These are phyloP conservation scores for Syzygium oleosum DNA, from an alignment of 345 rosid species.

Conservation along the genomic window DNA sequence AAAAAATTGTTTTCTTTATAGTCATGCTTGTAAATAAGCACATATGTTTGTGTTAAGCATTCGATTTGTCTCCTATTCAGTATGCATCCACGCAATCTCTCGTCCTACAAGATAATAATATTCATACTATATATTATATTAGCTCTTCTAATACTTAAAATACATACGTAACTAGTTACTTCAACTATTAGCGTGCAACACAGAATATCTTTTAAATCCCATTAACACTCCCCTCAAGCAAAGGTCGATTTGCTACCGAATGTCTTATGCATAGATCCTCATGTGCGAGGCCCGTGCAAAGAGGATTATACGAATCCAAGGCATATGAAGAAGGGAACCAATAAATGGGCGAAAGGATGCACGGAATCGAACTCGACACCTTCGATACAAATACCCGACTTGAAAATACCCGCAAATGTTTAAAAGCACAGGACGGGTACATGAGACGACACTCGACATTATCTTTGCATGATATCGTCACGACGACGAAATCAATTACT, in stretches of 20 bases:
- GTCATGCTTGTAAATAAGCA: background rate
- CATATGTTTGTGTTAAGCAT: background rate
- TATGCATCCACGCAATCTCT: background rate
- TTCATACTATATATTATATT: background rate
- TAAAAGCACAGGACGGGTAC: background rate
- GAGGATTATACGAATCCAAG: background rate
- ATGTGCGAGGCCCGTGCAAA: background rate
- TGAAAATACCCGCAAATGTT: background rate
- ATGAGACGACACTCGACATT: background rate
- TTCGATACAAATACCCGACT: background rate
- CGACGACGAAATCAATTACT: background rate
- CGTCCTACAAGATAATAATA: background rate
- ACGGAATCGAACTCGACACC: background rate
- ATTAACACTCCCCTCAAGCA: background rate
- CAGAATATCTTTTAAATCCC: background rate
- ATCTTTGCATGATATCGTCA: background rate
- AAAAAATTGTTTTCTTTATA: background rate
- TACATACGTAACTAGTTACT: background rate
- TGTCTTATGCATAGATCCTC: accelerated
- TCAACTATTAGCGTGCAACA: background rate
- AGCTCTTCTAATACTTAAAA: background rate
- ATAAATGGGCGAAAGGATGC: background rate
- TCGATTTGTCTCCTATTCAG: background rate
- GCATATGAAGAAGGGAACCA: background rate
- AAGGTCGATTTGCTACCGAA: background rate